phyloP scores from a whole-genome alignment of 202 grass and related monocot species.

The Panicum hallii region DNA sequence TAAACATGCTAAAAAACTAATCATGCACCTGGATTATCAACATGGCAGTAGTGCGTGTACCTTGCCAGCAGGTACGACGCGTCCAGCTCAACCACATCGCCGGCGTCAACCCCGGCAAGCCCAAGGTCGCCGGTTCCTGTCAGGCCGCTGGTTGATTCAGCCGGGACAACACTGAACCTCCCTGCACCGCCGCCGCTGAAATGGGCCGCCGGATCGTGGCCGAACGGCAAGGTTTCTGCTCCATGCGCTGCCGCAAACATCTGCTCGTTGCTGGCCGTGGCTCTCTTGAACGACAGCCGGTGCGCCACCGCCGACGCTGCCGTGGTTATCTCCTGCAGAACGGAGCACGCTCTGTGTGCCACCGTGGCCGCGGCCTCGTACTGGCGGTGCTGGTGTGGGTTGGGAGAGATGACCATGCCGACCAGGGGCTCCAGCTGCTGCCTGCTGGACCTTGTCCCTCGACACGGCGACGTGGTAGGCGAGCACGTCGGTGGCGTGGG shows the following conservation, averaged over 20 bases:
- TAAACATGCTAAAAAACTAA: no score
- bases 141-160: no score
- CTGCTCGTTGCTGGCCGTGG: background rate
- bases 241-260: background rate
- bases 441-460: no score
- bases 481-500: background rate
- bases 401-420: no score
- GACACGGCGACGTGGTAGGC: conserved; percentile 8
- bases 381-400: background rate
- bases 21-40: no score
- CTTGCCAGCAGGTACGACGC: conserved; percentile 77
- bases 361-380: background rate
- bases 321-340: no score
- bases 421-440: no score
- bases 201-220: no score
- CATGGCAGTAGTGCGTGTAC: conserved; percentile 92
- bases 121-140: no score
- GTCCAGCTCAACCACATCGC: conserved; percentile 52
- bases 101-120: no score
- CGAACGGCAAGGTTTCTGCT: background rate
- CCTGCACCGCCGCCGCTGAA: background rate
- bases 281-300: background rate
- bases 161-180: no score
- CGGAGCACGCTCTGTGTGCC: background rate
- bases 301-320: conserved; percentile 12